A percentile compares a stretch with the other conserved stretches of the same genome.
Evolutionary conservation across 2,329 filamentous ascomycete species (phyloP).

Genomic region (Ophiostoma ulmi): DNA sequence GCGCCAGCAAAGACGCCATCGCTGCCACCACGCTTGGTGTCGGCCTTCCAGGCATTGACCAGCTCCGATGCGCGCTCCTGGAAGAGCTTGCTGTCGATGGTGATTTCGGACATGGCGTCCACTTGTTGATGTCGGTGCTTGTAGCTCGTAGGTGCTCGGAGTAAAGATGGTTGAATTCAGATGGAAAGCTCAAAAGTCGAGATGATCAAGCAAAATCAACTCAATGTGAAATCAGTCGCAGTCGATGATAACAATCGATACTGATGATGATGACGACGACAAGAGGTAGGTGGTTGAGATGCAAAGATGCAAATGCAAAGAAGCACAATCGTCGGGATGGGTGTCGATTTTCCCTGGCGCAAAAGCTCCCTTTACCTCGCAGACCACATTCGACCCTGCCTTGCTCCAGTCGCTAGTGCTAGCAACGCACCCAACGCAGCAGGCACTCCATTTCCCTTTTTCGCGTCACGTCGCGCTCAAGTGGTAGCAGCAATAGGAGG

Average conservation of each 20-base stretch:
- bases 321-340: neutral
- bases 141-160: neutral
- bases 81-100: constrained; percentile 90
- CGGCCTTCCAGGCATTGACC: constrained; percentile 88
- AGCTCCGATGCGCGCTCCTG: constrained; percentile 88
- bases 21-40: constrained; percentile 77
- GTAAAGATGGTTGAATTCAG: neutral
- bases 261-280: constrained; percentile 7
- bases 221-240: neutral
- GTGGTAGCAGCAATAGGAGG: constrained; percentile 10
- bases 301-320: neutral
- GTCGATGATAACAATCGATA: neutral
- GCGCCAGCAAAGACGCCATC: constrained; percentile 81
- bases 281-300: neutral
- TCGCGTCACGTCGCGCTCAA: constrained; percentile 30
- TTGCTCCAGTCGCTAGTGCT: neutral
- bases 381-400: neutral
- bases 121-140: constrained; percentile 17
- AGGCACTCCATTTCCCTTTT: constrained; percentile 20
- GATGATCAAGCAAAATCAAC: neutral
- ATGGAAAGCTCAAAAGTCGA: neutral
- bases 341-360: constrained; percentile 16
- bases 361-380: constrained; percentile 17
- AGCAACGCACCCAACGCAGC: neutral
- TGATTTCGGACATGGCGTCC: constrained; percentile 68